Conservation (phyloP, 2,329 filamentous ascomycete species). For the Pseudogymnoascus sp. region DNA sequence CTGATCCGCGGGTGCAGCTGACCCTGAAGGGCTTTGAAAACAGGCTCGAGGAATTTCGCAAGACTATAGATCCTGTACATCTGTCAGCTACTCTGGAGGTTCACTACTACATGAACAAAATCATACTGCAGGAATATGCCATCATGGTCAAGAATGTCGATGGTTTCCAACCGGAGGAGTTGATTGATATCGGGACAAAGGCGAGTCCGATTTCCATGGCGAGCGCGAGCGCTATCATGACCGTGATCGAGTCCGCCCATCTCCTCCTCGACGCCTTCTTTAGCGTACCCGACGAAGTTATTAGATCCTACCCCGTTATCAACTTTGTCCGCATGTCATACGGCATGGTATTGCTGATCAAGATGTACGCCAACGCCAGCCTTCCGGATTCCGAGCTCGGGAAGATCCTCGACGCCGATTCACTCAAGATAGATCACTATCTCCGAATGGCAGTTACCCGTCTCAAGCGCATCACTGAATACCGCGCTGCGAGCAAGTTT, state of each 20-base stretch:
- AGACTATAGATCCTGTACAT: conserved; percentile 29
- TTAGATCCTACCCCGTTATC: conserved; percentile 42
- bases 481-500: conserved; percentile 6
- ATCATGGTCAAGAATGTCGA: conserved; percentile 49
- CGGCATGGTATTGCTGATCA: conserved; percentile 47
- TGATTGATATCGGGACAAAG: conserved; percentile 17
- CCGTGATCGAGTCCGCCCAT: conserved; percentile 44
- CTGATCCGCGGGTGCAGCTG: conserved; percentile 46
- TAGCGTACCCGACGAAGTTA: conserved; percentile 34
- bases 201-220: conserved; percentile 35
- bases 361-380: conserved; percentile 51
- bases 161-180: conserved; percentile 34
- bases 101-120: conserved; percentile 42
- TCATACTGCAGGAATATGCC: conserved; percentile 51
- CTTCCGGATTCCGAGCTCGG: conserved; percentile 57
- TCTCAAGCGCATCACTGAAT: conserved; percentile 1
- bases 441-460: conserved; percentile 57
- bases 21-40: conserved; percentile 45
- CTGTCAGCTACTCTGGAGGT: conserved; percentile 24
- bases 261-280: conserved; percentile 42
- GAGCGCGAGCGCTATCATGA: conserved; percentile 40
- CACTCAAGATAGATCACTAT: conserved; percentile 56
- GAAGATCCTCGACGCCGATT: conserved; percentile 56
- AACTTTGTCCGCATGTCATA: conserved; percentile 46
- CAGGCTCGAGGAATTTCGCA: conserved; percentile 39